A percentile compares a stretch with the other conserved stretches of the same genome.
Conservation (phyloP, 257 asterid genomes). For the Salvia hispanica region DNA sequence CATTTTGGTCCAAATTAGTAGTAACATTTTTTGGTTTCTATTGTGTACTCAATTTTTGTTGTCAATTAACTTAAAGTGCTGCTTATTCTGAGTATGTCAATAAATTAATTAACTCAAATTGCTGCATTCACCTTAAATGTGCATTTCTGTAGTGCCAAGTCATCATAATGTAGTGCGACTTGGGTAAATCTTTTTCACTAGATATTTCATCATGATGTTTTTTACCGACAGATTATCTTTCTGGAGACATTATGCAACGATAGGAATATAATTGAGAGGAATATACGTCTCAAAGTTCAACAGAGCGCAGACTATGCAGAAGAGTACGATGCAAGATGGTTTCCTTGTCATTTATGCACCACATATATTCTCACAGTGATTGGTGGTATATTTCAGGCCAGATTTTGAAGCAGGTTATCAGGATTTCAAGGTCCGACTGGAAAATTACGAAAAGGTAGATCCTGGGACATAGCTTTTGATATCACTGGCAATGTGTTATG, state of each 20-base stretch:
- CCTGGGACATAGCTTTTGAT: too few relatives aligned
- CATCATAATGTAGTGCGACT: slow-evolving; percentile 19
- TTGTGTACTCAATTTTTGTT: background rate
- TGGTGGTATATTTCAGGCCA: slow-evolving; percentile 66
- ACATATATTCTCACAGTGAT: slow-evolving; percentile 33
- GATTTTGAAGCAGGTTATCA: slow-evolving; percentile 98
- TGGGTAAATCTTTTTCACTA: slow-evolving; percentile 15
- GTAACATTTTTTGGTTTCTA: background rate
- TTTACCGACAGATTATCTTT: slow-evolving; percentile 72
- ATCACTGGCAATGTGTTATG: background rate
- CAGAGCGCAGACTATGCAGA: slow-evolving; percentile 99
- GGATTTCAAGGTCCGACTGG: slow-evolving; percentile 89
- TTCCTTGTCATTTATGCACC: slow-evolving; percentile 31
- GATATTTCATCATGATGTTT: slow-evolving; percentile 32
- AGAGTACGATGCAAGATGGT: slow-evolving; percentile 54
- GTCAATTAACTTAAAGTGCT: background rate
- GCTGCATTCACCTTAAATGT: slow-evolving; percentile 9
- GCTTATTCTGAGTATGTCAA: background rate
- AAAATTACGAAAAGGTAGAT: slow-evolving; percentile 86
- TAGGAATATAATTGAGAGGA: slow-evolving; percentile 81
- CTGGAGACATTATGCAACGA: slow-evolving; percentile 94
- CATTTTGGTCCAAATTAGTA: background rate
- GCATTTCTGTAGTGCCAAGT: slow-evolving; percentile 24
- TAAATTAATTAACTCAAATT: background rate
- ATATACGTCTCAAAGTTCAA: slow-evolving; percentile 99